Evolutionary conservation across 306 rosid genomes (phyloP).

Genomic region (Acacia confusa): DNA sequence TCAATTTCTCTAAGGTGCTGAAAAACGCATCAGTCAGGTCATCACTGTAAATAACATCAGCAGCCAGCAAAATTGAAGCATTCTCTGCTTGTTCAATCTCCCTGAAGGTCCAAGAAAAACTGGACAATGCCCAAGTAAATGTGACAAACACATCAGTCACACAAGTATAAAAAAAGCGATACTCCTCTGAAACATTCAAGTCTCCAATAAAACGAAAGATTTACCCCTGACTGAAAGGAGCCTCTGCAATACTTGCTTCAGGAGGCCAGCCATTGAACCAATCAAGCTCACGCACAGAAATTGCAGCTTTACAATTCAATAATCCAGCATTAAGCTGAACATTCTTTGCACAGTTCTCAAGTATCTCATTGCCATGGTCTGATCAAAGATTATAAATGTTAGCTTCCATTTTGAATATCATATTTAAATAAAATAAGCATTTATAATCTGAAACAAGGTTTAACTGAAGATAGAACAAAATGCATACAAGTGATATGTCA

Average conservation of each 20-base stretch:
- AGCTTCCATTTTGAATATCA: constrained; percentile 6
- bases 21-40: constrained; percentile 85
- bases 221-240: constrained; percentile 50
- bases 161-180: not conserved
- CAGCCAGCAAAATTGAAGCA: constrained; percentile 83
- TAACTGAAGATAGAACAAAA: not conserved
- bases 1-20: constrained; percentile 56
- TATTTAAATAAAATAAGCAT: not conserved
- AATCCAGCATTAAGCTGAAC: constrained; percentile 62
- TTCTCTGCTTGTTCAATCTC: constrained; percentile 71
- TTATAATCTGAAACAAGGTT: not conserved
- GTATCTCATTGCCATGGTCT: constrained; percentile 82
- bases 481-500: not conserved
- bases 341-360: constrained; percentile 77
- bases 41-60: constrained; percentile 87
- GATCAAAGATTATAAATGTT: constrained; percentile 33
- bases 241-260: constrained; percentile 42
- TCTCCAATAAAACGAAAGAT: constrained; percentile 3
- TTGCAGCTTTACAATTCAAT: constrained; percentile 46
- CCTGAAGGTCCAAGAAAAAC: constrained; percentile 69
- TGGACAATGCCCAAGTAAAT: constrained; percentile 40
- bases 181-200: constrained; percentile 4
- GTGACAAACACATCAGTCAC: constrained; percentile 4
- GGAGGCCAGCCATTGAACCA: constrained; percentile 92
- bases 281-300: constrained; percentile 75